These are phyloP conservation scores for Hirschioporus abietinus DNA, from an alignment of 768 basidiomycete species.

Conservation along the genomic window DNA sequence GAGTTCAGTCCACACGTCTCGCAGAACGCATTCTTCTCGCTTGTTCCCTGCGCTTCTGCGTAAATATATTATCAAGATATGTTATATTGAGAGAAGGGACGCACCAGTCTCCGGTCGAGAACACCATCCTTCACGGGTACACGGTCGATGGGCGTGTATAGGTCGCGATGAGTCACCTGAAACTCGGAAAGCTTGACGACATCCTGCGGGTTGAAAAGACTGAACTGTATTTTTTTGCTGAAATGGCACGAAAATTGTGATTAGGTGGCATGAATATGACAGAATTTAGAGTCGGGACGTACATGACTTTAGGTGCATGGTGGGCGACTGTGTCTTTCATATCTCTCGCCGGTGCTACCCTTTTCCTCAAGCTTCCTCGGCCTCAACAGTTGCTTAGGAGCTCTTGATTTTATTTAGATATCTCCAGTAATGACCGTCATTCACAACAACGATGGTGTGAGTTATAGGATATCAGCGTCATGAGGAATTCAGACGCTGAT, in stretches of 20 bases:
- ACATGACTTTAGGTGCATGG: conserved; percentile 82
- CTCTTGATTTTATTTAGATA: no score
- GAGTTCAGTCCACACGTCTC: conserved; percentile 91
- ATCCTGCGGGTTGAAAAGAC: conserved; percentile 88
- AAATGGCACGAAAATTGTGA: conserved; percentile 1
- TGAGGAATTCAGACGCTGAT: no score
- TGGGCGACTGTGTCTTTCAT: conserved; percentile 84
- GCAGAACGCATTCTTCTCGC: conserved; percentile 88
- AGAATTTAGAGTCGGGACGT: conserved; percentile 23
- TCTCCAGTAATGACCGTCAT: no score
- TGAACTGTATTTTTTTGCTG: conserved; percentile 96
- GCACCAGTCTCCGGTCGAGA: conserved; percentile 83
- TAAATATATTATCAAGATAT: not conserved
- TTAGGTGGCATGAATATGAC: not conserved
- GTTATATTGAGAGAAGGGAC: conserved; percentile 19
- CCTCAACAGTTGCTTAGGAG: no score
- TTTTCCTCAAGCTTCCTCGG: no score
- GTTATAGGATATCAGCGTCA: no score
- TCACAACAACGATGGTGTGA: no score
- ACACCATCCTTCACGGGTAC: conserved; percentile 89
- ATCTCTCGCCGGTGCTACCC: not conserved
- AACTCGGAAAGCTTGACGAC: conserved; percentile 95
- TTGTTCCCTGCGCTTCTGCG: conserved; percentile 64
- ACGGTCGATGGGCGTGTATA: conserved; percentile 82
- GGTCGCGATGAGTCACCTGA: conserved; percentile 87